phyloP scores from a whole-genome alignment of 768 basidiomycete genomes.

The Tulasnella sp. region DNA sequence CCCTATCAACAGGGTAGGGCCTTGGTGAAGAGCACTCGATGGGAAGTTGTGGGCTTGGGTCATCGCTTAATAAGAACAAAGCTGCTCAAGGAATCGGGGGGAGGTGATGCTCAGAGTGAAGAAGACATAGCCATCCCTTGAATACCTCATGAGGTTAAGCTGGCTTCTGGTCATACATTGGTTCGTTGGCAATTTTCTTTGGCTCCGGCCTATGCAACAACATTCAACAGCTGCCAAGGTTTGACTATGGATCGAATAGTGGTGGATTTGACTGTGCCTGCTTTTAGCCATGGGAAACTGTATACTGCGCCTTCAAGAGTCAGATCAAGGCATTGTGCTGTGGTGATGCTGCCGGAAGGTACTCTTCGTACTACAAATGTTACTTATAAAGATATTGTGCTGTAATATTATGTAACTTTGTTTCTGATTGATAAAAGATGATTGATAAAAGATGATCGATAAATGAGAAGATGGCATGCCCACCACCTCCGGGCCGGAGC shows the following conservation, averaged over 20 bases:
- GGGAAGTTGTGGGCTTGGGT: not conserved
- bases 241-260: constrained; percentile 12
- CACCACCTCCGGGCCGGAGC: too few relatives aligned
- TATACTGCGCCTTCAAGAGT: constrained; percentile 12
- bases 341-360: not conserved
- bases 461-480: too few relatives aligned
- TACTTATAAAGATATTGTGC: too few relatives aligned
- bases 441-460: too few relatives aligned
- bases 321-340: not conserved
- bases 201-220: constrained; percentile 12
- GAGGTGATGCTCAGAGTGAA: not conserved
- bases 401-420: too few relatives aligned
- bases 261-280: not conserved
- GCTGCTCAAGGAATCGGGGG: not conserved
- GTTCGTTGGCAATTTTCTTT: constrained; percentile 13
- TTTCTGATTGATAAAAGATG: too few relatives aligned
- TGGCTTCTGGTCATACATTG: constrained; percentile 6
- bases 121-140: constrained; percentile 1
- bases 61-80: not conserved
- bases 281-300: constrained; percentile 15
- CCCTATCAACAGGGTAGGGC: constrained; percentile 6
- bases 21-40: constrained; percentile 11
- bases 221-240: constrained; percentile 18
- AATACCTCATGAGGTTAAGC: constrained; percentile 7
- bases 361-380: not conserved